Evolutionary conservation across 176 grass and related monocot genomes (phyloP).

Genomic region (Carex parvula): DNA sequence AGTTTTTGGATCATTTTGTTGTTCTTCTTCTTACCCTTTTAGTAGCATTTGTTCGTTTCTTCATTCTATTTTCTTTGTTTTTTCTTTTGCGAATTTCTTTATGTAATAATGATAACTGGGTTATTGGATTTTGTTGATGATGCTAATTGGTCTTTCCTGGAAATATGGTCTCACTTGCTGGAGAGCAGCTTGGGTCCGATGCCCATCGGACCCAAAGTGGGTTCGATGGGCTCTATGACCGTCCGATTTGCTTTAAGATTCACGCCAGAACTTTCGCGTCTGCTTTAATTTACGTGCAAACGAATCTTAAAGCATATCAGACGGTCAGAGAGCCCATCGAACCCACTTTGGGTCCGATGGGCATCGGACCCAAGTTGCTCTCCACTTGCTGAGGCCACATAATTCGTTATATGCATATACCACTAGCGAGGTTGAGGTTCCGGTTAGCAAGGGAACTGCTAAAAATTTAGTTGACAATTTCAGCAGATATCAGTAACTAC

Average conservation of each 20-base stretch:
- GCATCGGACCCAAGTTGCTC: no score
- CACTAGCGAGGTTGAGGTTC: neutral
- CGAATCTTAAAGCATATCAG: no score
- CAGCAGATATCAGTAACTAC: neutral
- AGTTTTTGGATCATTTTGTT: conserved; percentile 3
- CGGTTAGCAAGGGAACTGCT: neutral
- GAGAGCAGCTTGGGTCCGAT: no score
- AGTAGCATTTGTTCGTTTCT: neutral
- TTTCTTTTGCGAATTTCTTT: neutral
- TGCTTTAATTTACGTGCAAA: no score
- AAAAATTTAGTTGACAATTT: neutral
- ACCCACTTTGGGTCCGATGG: no score
- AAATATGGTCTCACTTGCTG: neutral
- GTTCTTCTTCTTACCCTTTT: neutral
- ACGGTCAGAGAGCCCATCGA: no score
- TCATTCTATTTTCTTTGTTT: neutral
- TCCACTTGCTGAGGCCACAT: neutral
- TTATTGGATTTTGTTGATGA: conserved; percentile 8
- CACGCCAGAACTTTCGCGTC: no score
- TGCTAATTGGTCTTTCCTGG: neutral
- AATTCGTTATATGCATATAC: neutral
- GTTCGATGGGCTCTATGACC: no score
- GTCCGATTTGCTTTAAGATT: no score
- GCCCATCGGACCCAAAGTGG: no score
- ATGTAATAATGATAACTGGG: conserved; percentile 7